These are phyloP conservation scores for Uncinocarpus reesii DNA, from an alignment of 2,329 filamentous ascomycete species.

Conservation along the genomic window DNA sequence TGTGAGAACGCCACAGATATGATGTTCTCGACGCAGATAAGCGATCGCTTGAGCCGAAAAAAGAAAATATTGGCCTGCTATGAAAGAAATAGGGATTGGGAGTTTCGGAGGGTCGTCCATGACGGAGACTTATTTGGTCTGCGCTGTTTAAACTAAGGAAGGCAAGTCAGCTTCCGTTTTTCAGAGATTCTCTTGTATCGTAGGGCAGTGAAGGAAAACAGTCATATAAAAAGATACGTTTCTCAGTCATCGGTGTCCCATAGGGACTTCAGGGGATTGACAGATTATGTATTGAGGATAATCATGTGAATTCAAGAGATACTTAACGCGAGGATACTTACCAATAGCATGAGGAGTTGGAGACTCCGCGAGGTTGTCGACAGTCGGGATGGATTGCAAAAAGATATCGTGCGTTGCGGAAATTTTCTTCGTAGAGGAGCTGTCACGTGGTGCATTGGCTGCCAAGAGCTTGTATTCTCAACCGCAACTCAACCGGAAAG, in stretches of 20 bases:
- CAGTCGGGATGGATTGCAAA: too few species aligned
- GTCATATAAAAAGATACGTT: constrained; percentile 28
- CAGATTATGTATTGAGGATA: constrained; percentile 58
- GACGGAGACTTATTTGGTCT: constrained; percentile 1
- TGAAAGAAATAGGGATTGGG: constrained; percentile 67
- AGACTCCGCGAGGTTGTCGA: too few species aligned
- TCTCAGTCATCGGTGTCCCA: constrained; percentile 27
- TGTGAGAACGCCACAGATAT: constrained; percentile 75
- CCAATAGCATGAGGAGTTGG: background rate
- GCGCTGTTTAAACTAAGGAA: background rate
- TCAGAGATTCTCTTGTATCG: background rate
- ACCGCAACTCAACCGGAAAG: background rate
- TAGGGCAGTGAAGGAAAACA: constrained; percentile 12
- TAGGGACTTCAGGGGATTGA: constrained; percentile 65
- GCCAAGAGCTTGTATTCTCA: too few species aligned
- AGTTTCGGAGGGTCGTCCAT: constrained; percentile 36
- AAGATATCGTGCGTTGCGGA: too few species aligned
- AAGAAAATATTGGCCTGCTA: constrained; percentile 73
- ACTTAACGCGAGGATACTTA: background rate
- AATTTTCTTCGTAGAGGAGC: too few species aligned
- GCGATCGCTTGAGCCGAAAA: constrained; percentile 77
- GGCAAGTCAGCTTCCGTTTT: background rate
- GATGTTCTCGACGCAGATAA: constrained; percentile 65
- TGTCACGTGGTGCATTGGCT: too few species aligned
- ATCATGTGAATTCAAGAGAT: constrained; percentile 45